A percentile compares a stretch with the other conserved stretches of the same genome.
Evolutionary conservation across 768 basidiomycete genomes (phyloP).

Genomic region (Rhodotorula graminis): DNA sequence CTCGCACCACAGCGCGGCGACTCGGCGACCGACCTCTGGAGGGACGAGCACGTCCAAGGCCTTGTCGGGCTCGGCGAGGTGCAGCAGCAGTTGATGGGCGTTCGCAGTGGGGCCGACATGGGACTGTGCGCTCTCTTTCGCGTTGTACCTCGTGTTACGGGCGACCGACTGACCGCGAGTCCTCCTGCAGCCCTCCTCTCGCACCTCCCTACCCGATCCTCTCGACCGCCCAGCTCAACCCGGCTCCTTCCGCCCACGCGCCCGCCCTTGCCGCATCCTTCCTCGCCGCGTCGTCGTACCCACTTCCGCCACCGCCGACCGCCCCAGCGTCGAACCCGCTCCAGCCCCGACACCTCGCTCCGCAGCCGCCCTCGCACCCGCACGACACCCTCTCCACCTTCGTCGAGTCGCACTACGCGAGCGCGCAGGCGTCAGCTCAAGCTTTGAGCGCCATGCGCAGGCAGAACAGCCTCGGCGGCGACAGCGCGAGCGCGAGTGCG

Average conservation of each 20-base stretch:
- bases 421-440: background rate
- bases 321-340: slow-evolving; percentile 48
- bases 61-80: background rate
- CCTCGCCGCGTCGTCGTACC: slow-evolving; percentile 46
- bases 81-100: background rate
- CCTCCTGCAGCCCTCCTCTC: slow-evolving; percentile 3
- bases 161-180: fast-evolving
- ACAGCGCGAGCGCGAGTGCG: background rate
- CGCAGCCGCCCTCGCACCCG: background rate
- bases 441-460: background rate
- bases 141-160: no score
- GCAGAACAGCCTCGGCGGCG: background rate
- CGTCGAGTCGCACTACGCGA: background rate
- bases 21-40: background rate
- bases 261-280: background rate
- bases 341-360: background rate
- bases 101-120: background rate
- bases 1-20: background rate
- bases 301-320: slow-evolving; percentile 51
- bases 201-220: slow-evolving; percentile 8
- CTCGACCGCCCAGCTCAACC: no score
- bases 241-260: background rate
- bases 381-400: background rate
- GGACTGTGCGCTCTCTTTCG: slow-evolving; percentile 6
- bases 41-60: background rate